Evolutionary conservation across 2,329 filamentous ascomycete genomes (phyloP).

Genomic region (Gaeumannomyces sp.): DNA sequence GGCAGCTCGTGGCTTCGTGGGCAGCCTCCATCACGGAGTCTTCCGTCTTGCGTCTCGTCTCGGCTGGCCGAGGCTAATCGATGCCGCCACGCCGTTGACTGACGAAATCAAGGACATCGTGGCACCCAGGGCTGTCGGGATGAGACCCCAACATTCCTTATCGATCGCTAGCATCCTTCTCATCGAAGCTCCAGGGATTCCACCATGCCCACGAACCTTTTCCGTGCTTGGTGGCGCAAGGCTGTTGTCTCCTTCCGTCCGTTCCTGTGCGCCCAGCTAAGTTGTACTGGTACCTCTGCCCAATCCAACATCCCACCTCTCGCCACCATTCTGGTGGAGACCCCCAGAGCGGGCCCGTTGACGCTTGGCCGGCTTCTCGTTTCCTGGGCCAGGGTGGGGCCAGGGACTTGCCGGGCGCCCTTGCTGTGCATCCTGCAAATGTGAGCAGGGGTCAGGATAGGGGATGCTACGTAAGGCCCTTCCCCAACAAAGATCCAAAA

Average conservation of each 20-base stretch:
- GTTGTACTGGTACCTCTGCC: background rate
- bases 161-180: background rate
- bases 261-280: background rate
- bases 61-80: background rate
- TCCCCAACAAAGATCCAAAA: constrained; percentile 28
- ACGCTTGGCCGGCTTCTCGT: background rate
- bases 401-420: constrained; percentile 3
- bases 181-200: background rate
- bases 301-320: background rate
- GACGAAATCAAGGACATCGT: background rate
- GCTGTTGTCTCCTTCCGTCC: background rate
- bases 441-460: constrained; percentile 16
- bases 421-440: constrained; percentile 2
- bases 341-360: constrained; percentile 8
- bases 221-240: background rate
- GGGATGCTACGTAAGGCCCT: constrained; percentile 11
- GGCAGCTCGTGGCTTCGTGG: background rate
- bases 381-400: constrained; percentile 1
- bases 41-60: background rate
- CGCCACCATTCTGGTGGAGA: constrained; percentile 5
- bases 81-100: background rate
- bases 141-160: background rate
- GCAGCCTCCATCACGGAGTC: background rate
- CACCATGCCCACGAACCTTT: no score
- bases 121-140: background rate